phyloP scores from a whole-genome alignment of 345 rosid species.

The Eucalyptus curtisii region DNA sequence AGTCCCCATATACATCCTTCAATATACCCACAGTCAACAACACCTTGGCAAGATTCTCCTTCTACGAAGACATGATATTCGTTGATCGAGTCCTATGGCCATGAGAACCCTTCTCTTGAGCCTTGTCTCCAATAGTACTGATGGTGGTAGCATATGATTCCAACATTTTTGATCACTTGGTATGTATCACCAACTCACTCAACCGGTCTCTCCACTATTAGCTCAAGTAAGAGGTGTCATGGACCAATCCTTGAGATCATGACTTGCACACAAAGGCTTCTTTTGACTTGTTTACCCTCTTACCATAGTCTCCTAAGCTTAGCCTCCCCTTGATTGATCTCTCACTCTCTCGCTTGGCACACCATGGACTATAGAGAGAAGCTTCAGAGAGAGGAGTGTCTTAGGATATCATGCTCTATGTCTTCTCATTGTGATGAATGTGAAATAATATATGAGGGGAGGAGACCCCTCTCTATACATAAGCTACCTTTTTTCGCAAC shows the following conservation, averaged over 20 bases:
- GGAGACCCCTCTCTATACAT: not conserved
- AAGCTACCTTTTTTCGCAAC: not conserved
- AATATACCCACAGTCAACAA: not conserved
- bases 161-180: not conserved
- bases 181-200: not conserved
- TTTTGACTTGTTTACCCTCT: not conserved
- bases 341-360: not conserved
- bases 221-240: rapidly evolving
- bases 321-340: not conserved
- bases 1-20: not conserved
- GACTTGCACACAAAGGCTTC: not conserved
- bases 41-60: not conserved
- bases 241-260: not conserved
- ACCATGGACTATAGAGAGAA: not conserved
- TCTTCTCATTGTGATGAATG: not conserved
- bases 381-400: not conserved
- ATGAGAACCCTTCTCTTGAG: not conserved
- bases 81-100: not conserved
- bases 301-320: not conserved
- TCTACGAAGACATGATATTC: not conserved
- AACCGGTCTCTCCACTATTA: rapidly evolving
- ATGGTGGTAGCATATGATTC: not conserved
- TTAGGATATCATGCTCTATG: not conserved
- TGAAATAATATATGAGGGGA: not conserved
- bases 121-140: not conserved